Evolutionary conservation across 495 filamentous ascomycete genomes (phyloP), one percentile per base, ranked within the genome.

Genomic region (Achaetomiella virescens): DNA sequence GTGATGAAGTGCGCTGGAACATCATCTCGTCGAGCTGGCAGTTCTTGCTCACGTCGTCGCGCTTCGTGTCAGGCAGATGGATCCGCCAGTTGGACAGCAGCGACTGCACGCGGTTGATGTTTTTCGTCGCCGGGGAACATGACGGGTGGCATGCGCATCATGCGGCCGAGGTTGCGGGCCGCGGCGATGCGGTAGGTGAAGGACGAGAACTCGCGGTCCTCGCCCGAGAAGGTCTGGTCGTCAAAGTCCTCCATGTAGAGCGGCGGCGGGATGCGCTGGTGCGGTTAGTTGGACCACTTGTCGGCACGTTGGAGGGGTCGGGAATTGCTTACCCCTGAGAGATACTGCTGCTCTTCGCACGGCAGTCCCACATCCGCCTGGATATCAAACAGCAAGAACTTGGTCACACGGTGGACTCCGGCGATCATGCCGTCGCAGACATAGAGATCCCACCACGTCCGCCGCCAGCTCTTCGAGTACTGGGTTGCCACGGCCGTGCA

Each of bases 361-460:
- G 89, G 89, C n/a, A 92, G 70, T 11, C 75, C 78, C 4, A 84
- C 84, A 35, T 83, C 80, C 9, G 78, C 69, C 41, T 71, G 66
- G 41, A 87, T 73, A 41, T 80, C 72, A 51, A 78, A 77, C 31
- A 84, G 70, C 25, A 72, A 60, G 57, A 87, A 85, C 20, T 80
- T 78, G 43, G 83, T 80, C 31, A 78, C 65, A 51, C 77, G 70
- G 57, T 83, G 75, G 38, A 81, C 77, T 29, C 78, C 79, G 56
- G 80, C 76, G 57, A 82, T 71, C 80, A 81, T 78, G 35, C 84
- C 84, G 58, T 95, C 90, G 14, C 89, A 79, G 40, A 91, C 81
- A 64, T 85, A 95, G 46, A 96, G 69, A 60, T 95, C 89, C 90
- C 90, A 96, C 90, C 89, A 95, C 15, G 90, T 95, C 38, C 91